phyloP scores from a whole-genome alignment of 106 monocot genomes.

The Dendrobium officinale region DNA sequence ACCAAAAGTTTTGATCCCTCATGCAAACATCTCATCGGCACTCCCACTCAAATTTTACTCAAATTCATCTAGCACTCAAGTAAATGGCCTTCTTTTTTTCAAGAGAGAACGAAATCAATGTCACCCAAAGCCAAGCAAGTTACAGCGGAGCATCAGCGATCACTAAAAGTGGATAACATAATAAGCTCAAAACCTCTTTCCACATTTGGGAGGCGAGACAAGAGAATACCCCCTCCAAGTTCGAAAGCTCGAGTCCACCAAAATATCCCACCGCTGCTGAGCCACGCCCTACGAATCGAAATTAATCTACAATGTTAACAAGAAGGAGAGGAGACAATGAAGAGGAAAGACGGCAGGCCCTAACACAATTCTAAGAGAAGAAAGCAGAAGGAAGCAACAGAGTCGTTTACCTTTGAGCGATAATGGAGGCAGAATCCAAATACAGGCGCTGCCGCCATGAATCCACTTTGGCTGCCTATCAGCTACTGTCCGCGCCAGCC shows the following conservation, averaged over 20 bases:
- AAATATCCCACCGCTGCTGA: neutral
- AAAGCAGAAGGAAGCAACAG: neutral
- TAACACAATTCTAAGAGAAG: neutral
- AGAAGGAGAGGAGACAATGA: too few relatives aligned
- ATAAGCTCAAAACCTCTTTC: neutral
- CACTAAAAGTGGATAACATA: neutral
- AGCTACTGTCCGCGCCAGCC: neutral
- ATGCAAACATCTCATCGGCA: neutral
- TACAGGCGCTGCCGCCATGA: neutral
- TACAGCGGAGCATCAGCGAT: neutral
- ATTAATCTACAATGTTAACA: neutral
- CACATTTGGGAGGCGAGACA: neutral
- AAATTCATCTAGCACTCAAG: neutral
- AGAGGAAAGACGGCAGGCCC: neutral
- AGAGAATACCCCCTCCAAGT: neutral
- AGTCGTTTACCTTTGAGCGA: neutral
- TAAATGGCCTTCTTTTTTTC: neutral
- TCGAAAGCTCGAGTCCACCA: neutral
- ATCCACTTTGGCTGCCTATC: neutral
- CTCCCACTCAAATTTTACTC: neutral
- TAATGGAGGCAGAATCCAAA: neutral
- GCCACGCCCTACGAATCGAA: neutral
- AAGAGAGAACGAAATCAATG: neutral
- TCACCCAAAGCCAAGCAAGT: neutral
- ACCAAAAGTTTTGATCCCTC: too few relatives aligned